Conservation (phyloP, 768 basidiomycete species). For the Collybia nuda region DNA sequence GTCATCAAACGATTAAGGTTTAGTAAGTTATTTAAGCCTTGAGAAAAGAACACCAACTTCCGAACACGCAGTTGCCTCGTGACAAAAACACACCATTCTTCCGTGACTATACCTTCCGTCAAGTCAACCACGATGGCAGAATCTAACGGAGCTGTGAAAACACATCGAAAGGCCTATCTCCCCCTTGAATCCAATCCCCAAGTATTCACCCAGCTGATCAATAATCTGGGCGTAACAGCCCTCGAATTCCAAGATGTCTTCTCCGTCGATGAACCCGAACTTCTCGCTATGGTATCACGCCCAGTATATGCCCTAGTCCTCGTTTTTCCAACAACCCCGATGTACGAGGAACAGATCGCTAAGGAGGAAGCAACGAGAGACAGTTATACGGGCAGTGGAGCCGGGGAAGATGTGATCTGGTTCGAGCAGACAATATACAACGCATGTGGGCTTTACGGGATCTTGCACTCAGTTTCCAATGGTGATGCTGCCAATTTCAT, state of each 20-base stretch:
- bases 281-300: slow-evolving; percentile 28
- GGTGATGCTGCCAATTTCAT: slow-evolving; percentile 21
- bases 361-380: slow-evolving; percentile 21
- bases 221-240: slow-evolving; percentile 24
- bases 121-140: no score
- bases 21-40: no score
- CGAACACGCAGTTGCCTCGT: no score
- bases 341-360: slow-evolving; percentile 15
- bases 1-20: no score
- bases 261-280: slow-evolving; percentile 30
- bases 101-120: no score
- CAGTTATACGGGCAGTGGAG: slow-evolving; percentile 26
- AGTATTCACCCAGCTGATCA: slow-evolving; percentile 33
- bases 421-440: slow-evolving; percentile 36
- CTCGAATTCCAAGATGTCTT: slow-evolving; percentile 33
- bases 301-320: slow-evolving; percentile 31
- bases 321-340: slow-evolving; percentile 23
- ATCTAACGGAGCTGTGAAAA: no score
- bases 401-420: slow-evolving; percentile 32
- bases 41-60: no score
- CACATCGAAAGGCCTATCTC: slow-evolving; percentile 24
- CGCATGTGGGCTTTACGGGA: slow-evolving; percentile 36
- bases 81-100: no score
- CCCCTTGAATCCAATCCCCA: slow-evolving; percentile 37
- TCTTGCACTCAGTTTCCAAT: slow-evolving; percentile 33